Percentiles rank a stretch among this genome's conserved stretches.
These are phyloP conservation scores for Crithidia acanthocephali DNA, from an alignment of 208 protist genomes.

Conservation along the genomic window DNA sequence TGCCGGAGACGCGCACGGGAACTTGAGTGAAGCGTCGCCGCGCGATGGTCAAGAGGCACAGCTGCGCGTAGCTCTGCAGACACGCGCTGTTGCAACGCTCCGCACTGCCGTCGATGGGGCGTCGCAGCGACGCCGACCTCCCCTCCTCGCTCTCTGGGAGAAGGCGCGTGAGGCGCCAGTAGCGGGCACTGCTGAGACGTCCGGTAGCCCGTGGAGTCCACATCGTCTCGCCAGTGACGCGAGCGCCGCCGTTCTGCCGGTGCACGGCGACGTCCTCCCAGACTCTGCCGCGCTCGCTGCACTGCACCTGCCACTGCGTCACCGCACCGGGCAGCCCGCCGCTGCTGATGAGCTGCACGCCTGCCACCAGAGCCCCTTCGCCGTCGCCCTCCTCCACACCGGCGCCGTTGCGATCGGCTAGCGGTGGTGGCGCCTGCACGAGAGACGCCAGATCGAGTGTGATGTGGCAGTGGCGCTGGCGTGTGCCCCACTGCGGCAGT, in stretches of 20 bases:
- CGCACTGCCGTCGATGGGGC: not conserved
- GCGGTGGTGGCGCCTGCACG: not conserved
- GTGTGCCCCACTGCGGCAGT: conserved; percentile 23
- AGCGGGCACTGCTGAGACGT: conserved; percentile 15
- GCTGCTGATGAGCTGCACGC: conserved; percentile 31
- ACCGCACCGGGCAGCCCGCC: conserved; percentile 10
- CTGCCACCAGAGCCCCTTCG: conserved; percentile 12
- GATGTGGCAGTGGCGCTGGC: conserved; percentile 28
- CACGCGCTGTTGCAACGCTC: not conserved
- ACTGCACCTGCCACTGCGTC: conserved; percentile 32
- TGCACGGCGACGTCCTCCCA: conserved; percentile 33
- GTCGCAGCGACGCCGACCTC: not conserved
- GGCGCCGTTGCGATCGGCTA: not conserved
- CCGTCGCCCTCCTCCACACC: not conserved
- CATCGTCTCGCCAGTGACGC: conserved; percentile 21
- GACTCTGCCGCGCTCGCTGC: conserved; percentile 16
- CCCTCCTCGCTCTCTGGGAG: not conserved
- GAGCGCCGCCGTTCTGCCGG: conserved; percentile 8
- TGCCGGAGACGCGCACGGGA: conserved; percentile 20
- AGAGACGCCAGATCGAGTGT: conserved; percentile 22
- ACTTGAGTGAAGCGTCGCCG: conserved; percentile 5
- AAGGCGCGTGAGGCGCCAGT: conserved; percentile 21
- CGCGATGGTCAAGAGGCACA: conserved; percentile 25
- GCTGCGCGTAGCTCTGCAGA: conserved; percentile 27
- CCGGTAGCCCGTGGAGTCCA: conserved; percentile 23